Conservation (phyloP, 2,329 filamentous ascomycete genomes). For the Microascus cirrosus region DNA sequence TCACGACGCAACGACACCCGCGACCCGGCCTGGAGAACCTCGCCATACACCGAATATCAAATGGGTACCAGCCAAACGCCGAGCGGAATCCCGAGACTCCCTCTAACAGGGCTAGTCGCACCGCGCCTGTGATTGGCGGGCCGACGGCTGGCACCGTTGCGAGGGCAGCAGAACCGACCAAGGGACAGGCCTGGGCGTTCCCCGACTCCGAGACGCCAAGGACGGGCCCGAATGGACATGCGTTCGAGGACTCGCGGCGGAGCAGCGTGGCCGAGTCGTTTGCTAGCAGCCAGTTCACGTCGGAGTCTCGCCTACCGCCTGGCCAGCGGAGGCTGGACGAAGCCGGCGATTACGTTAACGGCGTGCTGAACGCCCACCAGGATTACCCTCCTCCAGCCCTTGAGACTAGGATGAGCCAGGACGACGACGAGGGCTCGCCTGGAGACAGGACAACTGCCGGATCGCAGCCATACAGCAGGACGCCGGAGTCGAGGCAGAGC, state of each 20-base stretch:
- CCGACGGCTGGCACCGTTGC: constrained; percentile 55
- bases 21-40: constrained; percentile 39
- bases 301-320: constrained; percentile 58
- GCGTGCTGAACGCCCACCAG: constrained; percentile 35
- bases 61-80: constrained; percentile 50
- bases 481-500: constrained; percentile 69
- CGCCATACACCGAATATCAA: constrained; percentile 49
- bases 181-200: constrained; percentile 77
- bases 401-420: constrained; percentile 57
- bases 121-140: constrained; percentile 67
- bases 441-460: constrained; percentile 22
- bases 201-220: constrained; percentile 58
- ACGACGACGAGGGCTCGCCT: not conserved
- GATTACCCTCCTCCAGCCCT: constrained; percentile 57
- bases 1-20: constrained; percentile 56
- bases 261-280: constrained; percentile 70
- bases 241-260: constrained; percentile 54
- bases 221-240: constrained; percentile 28
- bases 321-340: constrained; percentile 67
- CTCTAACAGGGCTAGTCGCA: constrained; percentile 40
- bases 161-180: constrained; percentile 63
- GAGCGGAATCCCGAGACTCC: constrained; percentile 44
- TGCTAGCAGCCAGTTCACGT: constrained; percentile 68
- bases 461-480: constrained; percentile 69
- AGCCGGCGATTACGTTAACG: constrained; percentile 32